These are phyloP conservation scores for Viridothelium virens DNA, from an alignment of 495 filamentous ascomycete species.

Conservation along the genomic window DNA sequence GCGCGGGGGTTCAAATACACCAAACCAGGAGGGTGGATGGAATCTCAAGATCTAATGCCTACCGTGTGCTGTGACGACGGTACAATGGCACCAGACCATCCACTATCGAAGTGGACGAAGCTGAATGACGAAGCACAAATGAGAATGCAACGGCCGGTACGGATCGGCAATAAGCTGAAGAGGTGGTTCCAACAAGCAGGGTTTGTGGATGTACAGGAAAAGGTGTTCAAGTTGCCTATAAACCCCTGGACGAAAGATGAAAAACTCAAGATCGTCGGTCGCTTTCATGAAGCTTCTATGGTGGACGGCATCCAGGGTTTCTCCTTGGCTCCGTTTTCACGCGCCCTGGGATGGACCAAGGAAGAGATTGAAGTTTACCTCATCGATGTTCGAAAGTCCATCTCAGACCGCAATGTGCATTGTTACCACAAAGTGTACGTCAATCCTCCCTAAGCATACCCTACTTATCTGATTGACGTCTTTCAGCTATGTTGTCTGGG, in stretches of 20 bases:
- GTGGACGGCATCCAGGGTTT: constrained; percentile 43
- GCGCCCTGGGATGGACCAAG: constrained; percentile 39
- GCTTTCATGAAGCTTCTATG: constrained; percentile 38
- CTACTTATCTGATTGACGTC: neutral
- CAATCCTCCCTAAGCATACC: neutral
- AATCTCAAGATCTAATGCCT: constrained; percentile 29
- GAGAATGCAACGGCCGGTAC: constrained; percentile 26
- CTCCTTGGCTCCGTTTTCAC: constrained; percentile 36
- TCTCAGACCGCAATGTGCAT: constrained; percentile 37
- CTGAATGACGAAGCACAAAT: constrained; percentile 32
- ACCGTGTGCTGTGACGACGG: constrained; percentile 32
- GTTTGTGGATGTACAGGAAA: constrained; percentile 37
- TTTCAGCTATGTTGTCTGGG: constrained; percentile 32
- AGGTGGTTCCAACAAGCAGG: constrained; percentile 35
- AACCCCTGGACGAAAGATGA: constrained; percentile 37
- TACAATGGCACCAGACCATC: constrained; percentile 38
- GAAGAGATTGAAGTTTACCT: constrained; percentile 41
- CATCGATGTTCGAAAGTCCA: constrained; percentile 35
- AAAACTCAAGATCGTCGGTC: constrained; percentile 34
- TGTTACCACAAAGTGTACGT: constrained; percentile 40
- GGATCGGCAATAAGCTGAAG: constrained; percentile 35
- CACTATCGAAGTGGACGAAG: constrained; percentile 33
- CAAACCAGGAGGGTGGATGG: constrained; percentile 32
- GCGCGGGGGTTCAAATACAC: constrained; percentile 26
- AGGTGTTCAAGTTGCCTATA: constrained; percentile 35